phyloP scores from a whole-genome alignment of 306 rosid genomes.

The Canavalia ensiformis region DNA sequence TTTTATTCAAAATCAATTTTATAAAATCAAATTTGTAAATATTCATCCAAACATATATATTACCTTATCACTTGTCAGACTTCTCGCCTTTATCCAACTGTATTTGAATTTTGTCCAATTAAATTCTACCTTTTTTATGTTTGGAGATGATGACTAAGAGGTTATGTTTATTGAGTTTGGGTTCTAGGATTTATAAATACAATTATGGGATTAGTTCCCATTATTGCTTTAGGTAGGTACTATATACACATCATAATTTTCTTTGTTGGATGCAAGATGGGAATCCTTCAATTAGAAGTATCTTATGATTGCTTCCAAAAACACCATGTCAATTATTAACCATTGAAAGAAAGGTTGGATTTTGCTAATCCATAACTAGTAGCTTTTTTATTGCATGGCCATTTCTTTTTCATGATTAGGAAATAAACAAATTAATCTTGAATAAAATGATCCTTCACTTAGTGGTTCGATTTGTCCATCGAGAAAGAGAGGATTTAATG shows the following conservation, averaged over 20 bases:
- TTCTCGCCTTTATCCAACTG: too few relatives aligned
- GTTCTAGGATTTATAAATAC: neutral
- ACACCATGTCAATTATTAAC: slow-evolving; percentile 1
- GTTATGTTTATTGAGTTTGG: neutral
- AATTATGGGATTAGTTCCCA: neutral
- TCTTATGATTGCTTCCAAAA: slow-evolving; percentile 40
- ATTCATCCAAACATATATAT: too few relatives aligned
- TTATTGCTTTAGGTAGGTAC: slow-evolving; percentile 1
- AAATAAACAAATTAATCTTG: neutral
- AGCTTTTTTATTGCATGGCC: neutral
- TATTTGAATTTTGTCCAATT: too few relatives aligned
- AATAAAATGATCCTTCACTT: neutral
- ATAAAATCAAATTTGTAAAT: too few relatives aligned
- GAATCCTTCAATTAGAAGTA: neutral
- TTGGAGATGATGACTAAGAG: neutral
- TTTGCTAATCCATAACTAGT: slow-evolving; percentile 11
- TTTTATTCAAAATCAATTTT: too few relatives aligned
- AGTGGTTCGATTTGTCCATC: neutral
- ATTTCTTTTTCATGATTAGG: neutral
- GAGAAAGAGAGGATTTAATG: neutral
- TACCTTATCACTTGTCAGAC: too few relatives aligned
- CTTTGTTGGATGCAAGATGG: neutral
- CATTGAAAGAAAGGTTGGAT: neutral
- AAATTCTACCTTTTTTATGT: neutral
- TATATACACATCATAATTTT: neutral